phyloP scores from a whole-genome alignment of 2,329 filamentous ascomycete genomes.

The Endocalyx cinctus region DNA sequence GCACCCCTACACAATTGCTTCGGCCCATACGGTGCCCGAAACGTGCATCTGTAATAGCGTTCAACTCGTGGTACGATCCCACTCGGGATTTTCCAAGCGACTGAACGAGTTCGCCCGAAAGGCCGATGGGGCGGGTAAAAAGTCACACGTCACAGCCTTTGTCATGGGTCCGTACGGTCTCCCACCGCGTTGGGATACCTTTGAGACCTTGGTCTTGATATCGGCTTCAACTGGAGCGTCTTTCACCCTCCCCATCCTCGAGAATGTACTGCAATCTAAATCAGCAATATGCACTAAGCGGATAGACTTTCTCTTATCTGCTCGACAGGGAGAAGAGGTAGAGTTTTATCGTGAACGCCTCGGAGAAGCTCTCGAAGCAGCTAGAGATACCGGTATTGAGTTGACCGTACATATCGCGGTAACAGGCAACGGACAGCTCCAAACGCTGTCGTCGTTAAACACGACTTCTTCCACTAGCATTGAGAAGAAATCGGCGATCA shows the following conservation, averaged over 20 bases:
- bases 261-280: slow-evolving; percentile 43
- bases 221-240: slow-evolving; percentile 61
- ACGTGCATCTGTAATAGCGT: slow-evolving; percentile 55
- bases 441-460: slow-evolving; percentile 11
- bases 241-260: slow-evolving; percentile 55
- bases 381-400: slow-evolving; percentile 41
- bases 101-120: slow-evolving; percentile 44
- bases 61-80: slow-evolving; percentile 53
- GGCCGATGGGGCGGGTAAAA: slow-evolving; percentile 22
- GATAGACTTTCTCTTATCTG: slow-evolving; percentile 49
- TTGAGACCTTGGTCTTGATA: slow-evolving; percentile 55
- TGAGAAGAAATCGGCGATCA: slow-evolving; percentile 18
- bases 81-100: slow-evolving; percentile 52
- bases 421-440: slow-evolving; percentile 34
- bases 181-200: slow-evolving; percentile 52
- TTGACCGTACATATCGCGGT: slow-evolving; percentile 51
- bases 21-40: slow-evolving; percentile 44
- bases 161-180: slow-evolving; percentile 53
- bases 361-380: slow-evolving; percentile 38
- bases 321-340: slow-evolving; percentile 48
- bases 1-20: slow-evolving; percentile 60
- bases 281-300: slow-evolving; percentile 43
- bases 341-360: slow-evolving; percentile 50
- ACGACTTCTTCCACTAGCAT: slow-evolving; percentile 10
- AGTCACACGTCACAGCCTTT: slow-evolving; percentile 38